A percentile compares a stretch with the other conserved stretches of the same genome.
Conservation (phyloP, 1,284 basidiomycete genomes). For the Vanrija pseudolonga region DNA sequence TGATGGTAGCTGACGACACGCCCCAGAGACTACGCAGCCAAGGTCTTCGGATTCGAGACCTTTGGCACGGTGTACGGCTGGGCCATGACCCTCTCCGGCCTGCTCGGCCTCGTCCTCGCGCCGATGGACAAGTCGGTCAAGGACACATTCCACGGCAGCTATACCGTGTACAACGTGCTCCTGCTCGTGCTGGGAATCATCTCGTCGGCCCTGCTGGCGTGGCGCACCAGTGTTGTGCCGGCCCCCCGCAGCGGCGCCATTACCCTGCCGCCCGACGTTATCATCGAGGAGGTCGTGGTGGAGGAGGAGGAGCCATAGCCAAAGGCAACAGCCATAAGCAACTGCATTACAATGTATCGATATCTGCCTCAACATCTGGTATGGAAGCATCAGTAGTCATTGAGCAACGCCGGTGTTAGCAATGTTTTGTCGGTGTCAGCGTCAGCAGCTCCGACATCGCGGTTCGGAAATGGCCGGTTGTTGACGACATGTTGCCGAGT, state of each 20-base stretch:
- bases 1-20: background rate
- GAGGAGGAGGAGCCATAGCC: conserved; percentile 1
- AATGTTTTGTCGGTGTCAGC: too few relatives aligned
- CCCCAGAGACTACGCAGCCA: conserved; percentile 35
- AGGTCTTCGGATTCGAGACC: conserved; percentile 39
- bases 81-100: conserved; percentile 44
- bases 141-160: conserved; percentile 36
- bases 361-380: too few relatives aligned
- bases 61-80: conserved; percentile 45
- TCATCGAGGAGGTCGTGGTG: background rate
- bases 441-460: too few relatives aligned
- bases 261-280: too few relatives aligned
- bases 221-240: conserved; percentile 6
- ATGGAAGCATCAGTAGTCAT: too few relatives aligned
- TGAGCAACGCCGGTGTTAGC: too few relatives aligned
- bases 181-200: conserved; percentile 32
- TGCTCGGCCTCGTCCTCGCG: conserved; percentile 44
- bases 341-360: too few relatives aligned
- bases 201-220: conserved; percentile 20
- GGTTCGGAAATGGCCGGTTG: too few relatives aligned
- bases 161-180: conserved; percentile 33
- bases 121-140: conserved; percentile 40
- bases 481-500: too few relatives aligned
- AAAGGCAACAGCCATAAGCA: too few relatives aligned
- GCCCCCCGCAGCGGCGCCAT: too few relatives aligned